Evolutionary conservation across 1,284 basidiomycete genomes (phyloP).

Genomic region (Wallemia hederae): DNA sequence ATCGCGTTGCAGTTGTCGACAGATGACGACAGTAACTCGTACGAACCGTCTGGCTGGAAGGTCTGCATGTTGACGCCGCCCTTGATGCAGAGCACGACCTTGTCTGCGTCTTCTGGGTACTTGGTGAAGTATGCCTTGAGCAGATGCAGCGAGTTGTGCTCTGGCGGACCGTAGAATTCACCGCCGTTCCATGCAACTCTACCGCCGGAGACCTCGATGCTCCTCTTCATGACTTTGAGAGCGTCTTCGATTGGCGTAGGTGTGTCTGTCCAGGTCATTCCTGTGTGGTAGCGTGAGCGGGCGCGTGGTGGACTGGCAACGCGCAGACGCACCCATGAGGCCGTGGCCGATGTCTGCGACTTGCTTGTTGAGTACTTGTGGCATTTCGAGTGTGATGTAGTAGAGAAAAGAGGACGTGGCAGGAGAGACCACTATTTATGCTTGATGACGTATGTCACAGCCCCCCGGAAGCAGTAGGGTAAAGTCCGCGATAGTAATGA

Average conservation of each 20-base stretch:
- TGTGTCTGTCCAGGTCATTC: background rate
- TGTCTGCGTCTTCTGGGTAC: conserved; percentile 26
- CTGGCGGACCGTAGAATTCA: conserved; percentile 20
- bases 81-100: conserved; percentile 24
- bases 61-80: conserved; percentile 16
- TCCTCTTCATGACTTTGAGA: background rate
- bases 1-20: conserved; percentile 7
- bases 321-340: background rate
- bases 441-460: too few relatives aligned
- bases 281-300: background rate
- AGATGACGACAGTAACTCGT: conserved; percentile 7
- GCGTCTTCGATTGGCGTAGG: background rate
- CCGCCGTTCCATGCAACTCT: conserved; percentile 6
- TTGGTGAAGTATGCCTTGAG: conserved; percentile 21
- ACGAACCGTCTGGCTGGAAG: conserved; percentile 6
- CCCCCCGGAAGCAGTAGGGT: too few relatives aligned
- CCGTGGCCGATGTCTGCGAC: background rate
- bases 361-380: background rate
- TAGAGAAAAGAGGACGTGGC: too few relatives aligned
- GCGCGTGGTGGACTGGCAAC: background rate
- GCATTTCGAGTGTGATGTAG: too few relatives aligned
- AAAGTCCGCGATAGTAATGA: too few relatives aligned
- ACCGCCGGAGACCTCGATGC: background rate
- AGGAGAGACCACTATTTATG: too few relatives aligned
- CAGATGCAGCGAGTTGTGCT: conserved; percentile 17